Percentiles rank a stretch among this genome's conserved stretches.
These are phyloP conservation scores for Stipa capillata DNA, from an alignment of 176 grass and related monocot species.

Conservation along the genomic window DNA sequence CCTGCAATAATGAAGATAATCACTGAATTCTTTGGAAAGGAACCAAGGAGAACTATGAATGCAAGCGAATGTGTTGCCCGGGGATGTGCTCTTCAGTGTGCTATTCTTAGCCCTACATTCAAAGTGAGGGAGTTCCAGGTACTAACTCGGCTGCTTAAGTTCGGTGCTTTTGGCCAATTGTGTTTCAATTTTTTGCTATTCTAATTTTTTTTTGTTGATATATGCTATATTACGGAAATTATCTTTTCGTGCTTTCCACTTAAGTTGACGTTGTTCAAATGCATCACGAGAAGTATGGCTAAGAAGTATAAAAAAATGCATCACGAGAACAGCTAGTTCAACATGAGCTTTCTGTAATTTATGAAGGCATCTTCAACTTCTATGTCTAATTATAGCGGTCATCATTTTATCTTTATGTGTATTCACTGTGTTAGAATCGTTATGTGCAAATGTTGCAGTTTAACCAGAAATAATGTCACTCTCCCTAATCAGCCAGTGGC, in stretches of 20 bases:
- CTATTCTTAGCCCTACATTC: conserved; percentile 89
- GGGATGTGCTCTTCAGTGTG: conserved; percentile 74
- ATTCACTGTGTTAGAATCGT: neutral
- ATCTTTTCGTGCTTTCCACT: no score
- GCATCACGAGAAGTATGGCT: no score
- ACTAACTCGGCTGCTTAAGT: neutral
- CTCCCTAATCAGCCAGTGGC: neutral
- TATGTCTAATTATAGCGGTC: neutral
- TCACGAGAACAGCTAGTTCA: neutral
- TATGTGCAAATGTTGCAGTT: neutral
- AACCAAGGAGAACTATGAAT: conserved; percentile 87
- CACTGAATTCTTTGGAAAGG: conserved; percentile 74
- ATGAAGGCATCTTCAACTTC: neutral
- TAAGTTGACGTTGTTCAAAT: no score
- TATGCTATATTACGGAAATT: neutral
- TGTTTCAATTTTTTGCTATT: neutral
- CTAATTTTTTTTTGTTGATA: neutral
- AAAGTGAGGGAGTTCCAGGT: conserved; percentile 98
- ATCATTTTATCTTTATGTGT: neutral
- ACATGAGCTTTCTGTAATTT: neutral
- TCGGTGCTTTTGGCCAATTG: neutral
- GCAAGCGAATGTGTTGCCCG: conserved; percentile 85
- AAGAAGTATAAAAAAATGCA: neutral
- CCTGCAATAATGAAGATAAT: conserved; percentile 86
- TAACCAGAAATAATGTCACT: neutral